A percentile compares a stretch with the other conserved stretches of the same genome.
Evolutionary conservation across 2,329 filamentous ascomycete species (phyloP).

Genomic region (Diaporthe aspalathi): DNA sequence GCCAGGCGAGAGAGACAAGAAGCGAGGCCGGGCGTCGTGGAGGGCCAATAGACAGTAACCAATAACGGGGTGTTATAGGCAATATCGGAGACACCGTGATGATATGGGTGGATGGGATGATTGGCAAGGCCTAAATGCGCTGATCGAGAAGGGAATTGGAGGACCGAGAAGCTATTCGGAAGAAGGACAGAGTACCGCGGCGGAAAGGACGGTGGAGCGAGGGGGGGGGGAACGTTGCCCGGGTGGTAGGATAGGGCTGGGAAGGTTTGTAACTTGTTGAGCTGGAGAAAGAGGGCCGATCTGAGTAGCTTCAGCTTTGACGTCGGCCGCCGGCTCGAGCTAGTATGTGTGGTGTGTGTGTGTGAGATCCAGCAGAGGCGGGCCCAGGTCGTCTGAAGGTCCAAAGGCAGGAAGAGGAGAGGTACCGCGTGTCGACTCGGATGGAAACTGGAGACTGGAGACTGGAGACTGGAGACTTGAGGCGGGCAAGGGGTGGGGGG

Average conservation of each 20-base stretch:
- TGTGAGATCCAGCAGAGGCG: neutral
- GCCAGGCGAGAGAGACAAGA: conserved; percentile 13
- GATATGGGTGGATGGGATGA: conserved; percentile 33
- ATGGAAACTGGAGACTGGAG: conserved; percentile 20
- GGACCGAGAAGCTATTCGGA: conserved; percentile 32
- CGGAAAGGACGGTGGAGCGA: conserved; percentile 17
- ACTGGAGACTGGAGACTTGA: conserved; percentile 5
- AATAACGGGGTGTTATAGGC: conserved; percentile 38
- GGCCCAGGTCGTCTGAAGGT: neutral
- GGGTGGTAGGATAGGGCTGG: conserved; percentile 18
- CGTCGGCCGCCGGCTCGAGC: conserved; percentile 22
- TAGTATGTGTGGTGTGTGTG: neutral
- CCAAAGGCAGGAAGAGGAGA: neutral
- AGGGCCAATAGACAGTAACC: conserved; percentile 1
- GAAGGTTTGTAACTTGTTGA: conserved; percentile 22
- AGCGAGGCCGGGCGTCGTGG: conserved; percentile 24
- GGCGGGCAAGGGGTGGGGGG: conserved; percentile 25
- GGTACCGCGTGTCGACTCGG: conserved; percentile 4
- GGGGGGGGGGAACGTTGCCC: neutral
- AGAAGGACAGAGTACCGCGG: conserved; percentile 24
- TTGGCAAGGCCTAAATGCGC: conserved; percentile 28
- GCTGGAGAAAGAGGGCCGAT: conserved; percentile 22
- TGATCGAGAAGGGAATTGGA: conserved; percentile 29
- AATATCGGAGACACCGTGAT: conserved; percentile 41
- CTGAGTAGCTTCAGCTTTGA: conserved; percentile 28